phyloP scores from a whole-genome alignment of 1,284 basidiomycete genomes.

The Wallemia mellicola region DNA sequence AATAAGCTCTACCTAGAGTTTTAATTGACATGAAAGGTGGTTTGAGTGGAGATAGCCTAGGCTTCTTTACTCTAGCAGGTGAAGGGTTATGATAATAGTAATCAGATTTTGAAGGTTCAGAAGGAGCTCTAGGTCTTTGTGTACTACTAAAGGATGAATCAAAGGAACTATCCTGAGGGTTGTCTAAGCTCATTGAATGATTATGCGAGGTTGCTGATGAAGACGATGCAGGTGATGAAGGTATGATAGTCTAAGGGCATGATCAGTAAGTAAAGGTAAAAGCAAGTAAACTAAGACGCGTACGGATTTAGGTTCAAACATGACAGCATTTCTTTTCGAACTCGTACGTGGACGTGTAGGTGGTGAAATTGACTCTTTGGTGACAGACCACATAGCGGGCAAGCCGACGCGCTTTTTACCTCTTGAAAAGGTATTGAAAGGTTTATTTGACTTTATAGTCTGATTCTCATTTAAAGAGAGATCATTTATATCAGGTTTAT shows the following conservation, averaged over 20 bases:
- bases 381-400: background rate
- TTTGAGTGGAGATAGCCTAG: background rate
- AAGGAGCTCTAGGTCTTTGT: background rate
- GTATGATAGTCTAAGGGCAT: background rate
- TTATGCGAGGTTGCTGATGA: background rate
- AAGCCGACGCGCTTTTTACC: background rate
- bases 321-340: background rate
- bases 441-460: background rate
- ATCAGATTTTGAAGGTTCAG: background rate
- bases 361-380: background rate
- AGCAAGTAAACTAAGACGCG: background rate
- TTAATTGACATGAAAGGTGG: background rate
- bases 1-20: background rate
- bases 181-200: background rate
- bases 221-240: background rate
- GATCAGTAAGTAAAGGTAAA: background rate
- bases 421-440: background rate
- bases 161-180: background rate
- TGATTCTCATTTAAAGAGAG: background rate
- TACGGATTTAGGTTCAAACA: background rate
- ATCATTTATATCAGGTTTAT: background rate
- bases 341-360: background rate
- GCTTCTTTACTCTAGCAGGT: background rate
- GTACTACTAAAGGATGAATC: background rate
- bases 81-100: background rate